A percentile compares a stretch with the other conserved stretches of the same genome.
These are phyloP conservation scores for Plasmodium adleri DNA, from an alignment of 169 alveolate genomes.

Conservation along the genomic window DNA sequence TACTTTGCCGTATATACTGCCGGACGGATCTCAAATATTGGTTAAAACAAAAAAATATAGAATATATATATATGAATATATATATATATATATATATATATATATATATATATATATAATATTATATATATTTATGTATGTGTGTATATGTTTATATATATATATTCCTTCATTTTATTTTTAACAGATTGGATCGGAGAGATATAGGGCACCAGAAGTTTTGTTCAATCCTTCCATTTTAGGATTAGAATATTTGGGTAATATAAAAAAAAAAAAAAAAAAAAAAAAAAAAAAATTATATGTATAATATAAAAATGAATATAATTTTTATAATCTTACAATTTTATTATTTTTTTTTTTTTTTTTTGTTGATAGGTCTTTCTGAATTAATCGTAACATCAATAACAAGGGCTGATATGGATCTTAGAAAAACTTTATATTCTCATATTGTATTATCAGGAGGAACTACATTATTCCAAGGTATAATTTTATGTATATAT, in stretches of 20 bases:
- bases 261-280: conserved; percentile 8
- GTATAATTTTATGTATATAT: conserved; percentile 4
- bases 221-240: conserved; percentile 78
- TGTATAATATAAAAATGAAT: background rate
- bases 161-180: background rate
- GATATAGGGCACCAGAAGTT: conserved; percentile 80
- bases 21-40: conserved; percentile 78
- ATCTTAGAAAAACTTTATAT: conserved; percentile 84
- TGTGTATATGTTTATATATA: background rate
- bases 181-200: conserved; percentile 77
- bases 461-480: conserved; percentile 87
- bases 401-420: conserved; percentile 86
- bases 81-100: too few species aligned
- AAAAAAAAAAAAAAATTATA: background rate
- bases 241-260: conserved; percentile 75
- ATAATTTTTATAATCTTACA: background rate
- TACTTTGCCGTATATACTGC: conserved; percentile 76
- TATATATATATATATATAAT: background rate
- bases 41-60: conserved; percentile 10
- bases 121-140: background rate
- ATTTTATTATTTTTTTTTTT: background rate
- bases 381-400: conserved; percentile 80
- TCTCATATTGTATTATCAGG: conserved; percentile 86
- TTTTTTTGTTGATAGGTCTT: conserved; percentile 64
- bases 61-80: too few species aligned